Conservation (phyloP, 2,329 filamentous ascomycete species). For the Akanthomyces uredinophilus region DNA sequence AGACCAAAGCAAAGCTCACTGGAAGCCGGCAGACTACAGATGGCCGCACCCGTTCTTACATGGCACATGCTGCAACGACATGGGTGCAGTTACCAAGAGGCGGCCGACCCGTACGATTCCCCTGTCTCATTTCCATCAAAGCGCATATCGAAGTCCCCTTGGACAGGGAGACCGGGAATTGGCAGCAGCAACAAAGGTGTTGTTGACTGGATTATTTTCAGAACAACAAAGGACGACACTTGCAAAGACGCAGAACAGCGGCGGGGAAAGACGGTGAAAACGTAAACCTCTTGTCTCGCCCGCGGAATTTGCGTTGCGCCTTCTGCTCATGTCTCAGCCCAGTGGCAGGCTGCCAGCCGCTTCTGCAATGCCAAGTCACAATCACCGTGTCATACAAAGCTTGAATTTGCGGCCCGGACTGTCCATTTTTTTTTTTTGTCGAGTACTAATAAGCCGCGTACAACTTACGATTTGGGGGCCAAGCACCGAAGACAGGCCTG, state of each 20-base stretch:
- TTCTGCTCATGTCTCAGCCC: constrained; percentile 4
- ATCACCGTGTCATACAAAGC: background rate
- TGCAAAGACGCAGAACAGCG: background rate
- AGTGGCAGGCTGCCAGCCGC: background rate
- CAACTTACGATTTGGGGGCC: constrained; percentile 5
- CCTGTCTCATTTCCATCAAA: background rate
- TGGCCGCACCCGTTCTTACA: background rate
- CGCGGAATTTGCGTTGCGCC: background rate
- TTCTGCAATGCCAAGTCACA: background rate
- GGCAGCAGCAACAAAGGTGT: background rate
- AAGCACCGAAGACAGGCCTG: background rate
- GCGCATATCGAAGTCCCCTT: background rate
- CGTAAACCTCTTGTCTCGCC: background rate
- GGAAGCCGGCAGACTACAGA: background rate
- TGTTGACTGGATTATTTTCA: background rate
- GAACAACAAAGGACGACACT: background rate
- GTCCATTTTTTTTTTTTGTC: background rate
- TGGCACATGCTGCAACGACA: background rate
- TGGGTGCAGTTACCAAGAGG: background rate
- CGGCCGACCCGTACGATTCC: background rate
- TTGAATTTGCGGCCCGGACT: background rate
- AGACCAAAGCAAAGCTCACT: background rate
- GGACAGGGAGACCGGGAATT: background rate
- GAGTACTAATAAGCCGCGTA: background rate
- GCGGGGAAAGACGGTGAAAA: background rate